Evolutionary conservation across 2,329 filamentous ascomycete species (phyloP).

Genomic region (Fusarium veterinarium): DNA sequence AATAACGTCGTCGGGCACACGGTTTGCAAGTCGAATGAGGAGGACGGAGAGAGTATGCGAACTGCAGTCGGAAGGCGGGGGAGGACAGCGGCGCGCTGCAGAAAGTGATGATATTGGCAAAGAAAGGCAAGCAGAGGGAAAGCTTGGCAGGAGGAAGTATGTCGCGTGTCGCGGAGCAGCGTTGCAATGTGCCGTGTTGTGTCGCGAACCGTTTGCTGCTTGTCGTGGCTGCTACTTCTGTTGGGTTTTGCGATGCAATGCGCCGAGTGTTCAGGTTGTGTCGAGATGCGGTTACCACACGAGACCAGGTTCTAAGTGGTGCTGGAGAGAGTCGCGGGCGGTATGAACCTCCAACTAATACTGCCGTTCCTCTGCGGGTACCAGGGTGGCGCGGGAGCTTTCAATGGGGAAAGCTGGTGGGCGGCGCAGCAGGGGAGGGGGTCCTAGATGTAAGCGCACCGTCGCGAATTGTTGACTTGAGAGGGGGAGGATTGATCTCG

Average conservation of each 20-base stretch:
- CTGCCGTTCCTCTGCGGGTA: slow-evolving; percentile 38
- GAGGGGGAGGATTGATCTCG: slow-evolving; percentile 28
- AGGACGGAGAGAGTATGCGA: slow-evolving; percentile 18
- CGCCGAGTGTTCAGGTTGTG: slow-evolving; percentile 40
- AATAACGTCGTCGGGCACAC: slow-evolving; percentile 15
- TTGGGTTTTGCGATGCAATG: slow-evolving; percentile 35
- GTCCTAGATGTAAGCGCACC: slow-evolving; percentile 27
- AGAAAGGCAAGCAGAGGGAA: slow-evolving; percentile 6
- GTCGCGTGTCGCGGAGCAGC: slow-evolving; percentile 38
- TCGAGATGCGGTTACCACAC: slow-evolving; percentile 44
- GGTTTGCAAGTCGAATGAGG: slow-evolving; percentile 18
- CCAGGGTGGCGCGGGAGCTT: slow-evolving; percentile 31
- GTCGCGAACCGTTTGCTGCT: slow-evolving; percentile 34
- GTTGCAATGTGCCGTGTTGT: slow-evolving; percentile 36
- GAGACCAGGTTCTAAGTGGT: slow-evolving; percentile 45
- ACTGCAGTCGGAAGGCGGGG: slow-evolving; percentile 42
- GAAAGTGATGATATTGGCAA: slow-evolving; percentile 21
- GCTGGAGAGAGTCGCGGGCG: slow-evolving; percentile 38
- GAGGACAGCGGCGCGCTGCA: slow-evolving; percentile 40
- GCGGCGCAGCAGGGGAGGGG: slow-evolving; percentile 39
- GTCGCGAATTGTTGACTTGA: slow-evolving; percentile 21
- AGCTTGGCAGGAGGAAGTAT: slow-evolving; percentile 15
- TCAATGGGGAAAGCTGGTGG: slow-evolving; percentile 32
- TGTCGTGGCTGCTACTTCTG: slow-evolving; percentile 27
- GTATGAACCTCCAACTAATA: slow-evolving; percentile 40